phyloP scores from a whole-genome alignment of 441 rosid genomes.

The Croton laevigatus region DNA sequence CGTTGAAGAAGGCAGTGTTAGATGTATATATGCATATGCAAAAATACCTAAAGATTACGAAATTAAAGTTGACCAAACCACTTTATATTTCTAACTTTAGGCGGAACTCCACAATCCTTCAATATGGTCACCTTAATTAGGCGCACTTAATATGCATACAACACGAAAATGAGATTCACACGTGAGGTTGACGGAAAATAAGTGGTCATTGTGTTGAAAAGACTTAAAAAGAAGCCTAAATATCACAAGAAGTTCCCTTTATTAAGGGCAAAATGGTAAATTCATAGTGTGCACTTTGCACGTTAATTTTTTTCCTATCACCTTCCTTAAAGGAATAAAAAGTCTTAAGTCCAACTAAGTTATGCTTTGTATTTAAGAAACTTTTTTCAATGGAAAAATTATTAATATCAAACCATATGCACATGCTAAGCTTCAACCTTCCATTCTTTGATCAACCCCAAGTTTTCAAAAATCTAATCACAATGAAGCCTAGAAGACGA shows the following conservation, averaged over 20 bases:
- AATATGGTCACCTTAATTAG: not conserved
- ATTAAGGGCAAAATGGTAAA: conserved; percentile 20
- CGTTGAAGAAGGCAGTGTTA: not conserved
- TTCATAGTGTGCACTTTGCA: not conserved
- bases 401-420: not conserved
- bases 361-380: conserved; percentile 24
- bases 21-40: conserved; percentile 10
- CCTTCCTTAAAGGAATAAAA: conserved; percentile 29
- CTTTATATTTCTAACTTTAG: conserved; percentile 3
- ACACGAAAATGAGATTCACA: not conserved
- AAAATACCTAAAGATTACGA: conserved; percentile 27
- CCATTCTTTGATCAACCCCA: not conserved
- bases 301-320: conserved; percentile 9
- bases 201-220: not conserved
- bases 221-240: conserved; percentile 14
- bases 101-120: conserved; percentile 20
- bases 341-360: conserved; percentile 34
- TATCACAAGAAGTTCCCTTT: not conserved
- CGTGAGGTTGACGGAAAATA: conserved; percentile 9
- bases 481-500: conserved; percentile 28
- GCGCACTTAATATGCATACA: not conserved
- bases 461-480: not conserved
- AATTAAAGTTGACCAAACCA: conserved; percentile 23
- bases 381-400: not conserved
- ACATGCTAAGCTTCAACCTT: not conserved